Conservation (phyloP, 805 yeast genomes). For the Saccharomycopsis javanensis region DNA sequence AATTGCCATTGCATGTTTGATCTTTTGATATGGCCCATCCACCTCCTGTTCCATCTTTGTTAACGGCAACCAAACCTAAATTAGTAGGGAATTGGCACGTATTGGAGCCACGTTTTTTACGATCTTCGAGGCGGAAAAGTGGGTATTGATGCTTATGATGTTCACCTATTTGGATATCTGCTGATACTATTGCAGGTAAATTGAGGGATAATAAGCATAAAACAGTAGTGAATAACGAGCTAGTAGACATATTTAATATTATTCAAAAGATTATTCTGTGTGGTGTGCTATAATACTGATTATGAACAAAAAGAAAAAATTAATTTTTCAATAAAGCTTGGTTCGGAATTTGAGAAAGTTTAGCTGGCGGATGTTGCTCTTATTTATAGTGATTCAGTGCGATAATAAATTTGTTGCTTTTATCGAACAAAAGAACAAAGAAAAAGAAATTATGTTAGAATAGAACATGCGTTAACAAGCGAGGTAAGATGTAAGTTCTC, state of each 20-base stretch:
- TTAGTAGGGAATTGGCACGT: constrained; percentile 60
- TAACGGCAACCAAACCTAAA: constrained; percentile 61
- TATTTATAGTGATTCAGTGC: too few species aligned
- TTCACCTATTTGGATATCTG: constrained; percentile 20
- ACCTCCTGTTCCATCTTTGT: constrained; percentile 45
- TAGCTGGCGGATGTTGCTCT: not conserved
- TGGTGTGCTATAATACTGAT: too few species aligned
- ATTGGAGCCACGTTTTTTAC: constrained; percentile 26
- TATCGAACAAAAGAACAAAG: too few species aligned
- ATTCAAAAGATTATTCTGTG: too few species aligned
- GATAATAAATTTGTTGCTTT: not conserved
- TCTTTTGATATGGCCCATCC: constrained; percentile 88
- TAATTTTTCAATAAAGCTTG: not conserved
- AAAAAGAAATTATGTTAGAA: too few species aligned
- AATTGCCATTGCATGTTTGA: constrained; percentile 62
- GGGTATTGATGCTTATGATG: constrained; percentile 24
- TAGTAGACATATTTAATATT: not conserved
- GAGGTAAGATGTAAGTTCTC: too few species aligned
- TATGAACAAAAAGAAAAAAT: too few species aligned
- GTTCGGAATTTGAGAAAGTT: not conserved
- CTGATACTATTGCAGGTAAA: constrained; percentile 14
- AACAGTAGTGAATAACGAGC: not conserved
- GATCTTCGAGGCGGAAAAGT: constrained; percentile 7
- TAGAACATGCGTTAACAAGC: too few species aligned
- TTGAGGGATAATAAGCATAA: not conserved